Base-by-base conservation (phyloP, 768 basidiomycete species). In the Xerocomus potaroensis region DNA sequence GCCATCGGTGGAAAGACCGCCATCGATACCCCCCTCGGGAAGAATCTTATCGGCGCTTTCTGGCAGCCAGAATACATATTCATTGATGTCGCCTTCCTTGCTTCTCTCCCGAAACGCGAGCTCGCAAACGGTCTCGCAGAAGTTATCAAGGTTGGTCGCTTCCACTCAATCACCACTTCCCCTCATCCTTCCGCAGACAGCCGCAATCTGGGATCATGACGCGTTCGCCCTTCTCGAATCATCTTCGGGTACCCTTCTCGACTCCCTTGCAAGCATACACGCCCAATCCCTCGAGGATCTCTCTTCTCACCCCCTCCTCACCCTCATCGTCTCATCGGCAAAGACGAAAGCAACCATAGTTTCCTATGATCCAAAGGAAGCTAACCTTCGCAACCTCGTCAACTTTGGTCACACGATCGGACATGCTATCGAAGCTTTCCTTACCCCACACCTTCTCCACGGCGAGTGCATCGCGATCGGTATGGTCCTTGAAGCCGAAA, bases 61-160 rank as follows among this genome's bases (percentile, higher is more conserved):
- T 93, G 92, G 91, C 95, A 98, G 68, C 96, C 96, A 0, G 81
- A 88, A 58, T 97, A 86, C 72, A 86, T 98, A 62, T 99, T 99
- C 70, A 95, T 97, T 55, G 96, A 99, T 64, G 87, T 90, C 21
- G 87, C 94, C 2, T 95, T 96, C 75, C 79, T 99, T 47, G 91
- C 93, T 60, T 93, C 91, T 1, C 81, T 99, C 2, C 94, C 94
- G 0, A 68, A 81, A 26, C 77, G 95, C 44, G 96, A 98, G 65
- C 91, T 98, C 51, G 88, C 91, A n/a, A 98, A 98, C 60, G 95
- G 96, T 30, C 95, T 99, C 87, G 95, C 96, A 1, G 95, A 99
- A 66, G 87, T 97, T 3, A 84, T 98, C 63, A 99, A 99, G 80
- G 93, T 91, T 46, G 49, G 74, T 65, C 10, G 18, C 30, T 9